Conservation (phyloP, 164 flowering plant genomes). For the Macadamia tetraphylla region DNA sequence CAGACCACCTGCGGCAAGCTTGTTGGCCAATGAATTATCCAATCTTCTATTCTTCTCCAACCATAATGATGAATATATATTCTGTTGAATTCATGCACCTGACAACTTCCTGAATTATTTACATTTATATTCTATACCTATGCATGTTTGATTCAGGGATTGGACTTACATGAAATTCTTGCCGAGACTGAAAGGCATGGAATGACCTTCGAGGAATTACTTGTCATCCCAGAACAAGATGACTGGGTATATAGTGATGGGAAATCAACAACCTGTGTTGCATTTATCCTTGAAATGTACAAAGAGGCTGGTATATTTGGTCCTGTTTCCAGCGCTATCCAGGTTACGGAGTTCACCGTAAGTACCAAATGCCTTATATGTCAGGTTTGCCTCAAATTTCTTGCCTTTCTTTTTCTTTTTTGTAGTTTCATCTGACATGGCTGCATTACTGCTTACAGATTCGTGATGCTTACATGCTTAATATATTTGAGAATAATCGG, state of each 20-base stretch:
- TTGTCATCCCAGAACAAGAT: constrained; percentile 90
- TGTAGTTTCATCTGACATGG: constrained; percentile 1
- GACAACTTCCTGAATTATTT: background rate
- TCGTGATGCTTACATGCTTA: constrained; percentile 93
- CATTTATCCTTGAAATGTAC: constrained; percentile 90
- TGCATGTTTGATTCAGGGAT: constrained; percentile 16
- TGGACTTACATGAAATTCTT: constrained; percentile 68
- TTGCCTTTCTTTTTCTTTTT: background rate
- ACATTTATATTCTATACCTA: background rate
- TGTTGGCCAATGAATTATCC: too few species aligned
- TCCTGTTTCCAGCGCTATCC: constrained; percentile 59
- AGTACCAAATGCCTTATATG: constrained; percentile 21
- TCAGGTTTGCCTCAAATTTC: background rate
- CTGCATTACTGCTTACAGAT: constrained; percentile 45
- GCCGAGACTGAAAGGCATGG: constrained; percentile 78
- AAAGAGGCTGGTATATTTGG: constrained; percentile 89
- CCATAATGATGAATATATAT: too few species aligned
- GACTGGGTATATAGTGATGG: constrained; percentile 99
- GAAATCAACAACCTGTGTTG: constrained; percentile 96
- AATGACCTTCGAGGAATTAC: constrained; percentile 70
- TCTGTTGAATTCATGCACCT: too few species aligned
- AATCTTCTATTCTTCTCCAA: too few species aligned
- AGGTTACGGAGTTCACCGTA: constrained; percentile 96
- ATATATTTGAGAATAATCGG: constrained; percentile 74
- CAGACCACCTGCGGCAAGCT: too few species aligned